Percentiles rank a stretch among this genome's conserved stretches.
Evolutionary conservation across 1,284 basidiomycete genomes (phyloP).

Genomic region (Irpex rosettiformis): DNA sequence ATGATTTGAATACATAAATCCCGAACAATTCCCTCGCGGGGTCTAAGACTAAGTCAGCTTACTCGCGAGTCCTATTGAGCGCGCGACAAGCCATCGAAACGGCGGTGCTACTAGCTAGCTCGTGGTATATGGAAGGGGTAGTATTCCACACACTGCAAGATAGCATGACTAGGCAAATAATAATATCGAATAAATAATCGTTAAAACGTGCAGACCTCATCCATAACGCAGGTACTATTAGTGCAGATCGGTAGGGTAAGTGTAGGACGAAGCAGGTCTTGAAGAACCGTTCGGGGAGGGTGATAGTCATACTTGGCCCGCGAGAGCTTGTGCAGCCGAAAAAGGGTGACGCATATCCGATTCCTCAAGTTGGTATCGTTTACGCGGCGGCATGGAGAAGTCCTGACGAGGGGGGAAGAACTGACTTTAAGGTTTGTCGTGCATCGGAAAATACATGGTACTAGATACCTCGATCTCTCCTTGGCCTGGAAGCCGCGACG

Average conservation of each 20-base stretch:
- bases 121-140: not conserved
- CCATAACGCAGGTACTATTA: not conserved
- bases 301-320: not conserved
- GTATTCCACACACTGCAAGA: not conserved
- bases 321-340: slow-evolving; percentile 8
- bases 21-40: not conserved
- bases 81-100: not conserved
- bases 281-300: not conserved
- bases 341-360: slow-evolving; percentile 21
- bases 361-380: slow-evolving; percentile 28
- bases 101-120: not conserved
- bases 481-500: slow-evolving; percentile 8
- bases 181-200: not conserved
- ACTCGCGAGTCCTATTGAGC: not conserved
- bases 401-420: slow-evolving; percentile 19
- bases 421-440: slow-evolving; percentile 15
- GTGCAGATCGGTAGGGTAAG: not conserved
- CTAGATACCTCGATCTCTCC: slow-evolving; percentile 18
- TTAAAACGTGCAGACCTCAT: not conserved
- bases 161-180: not conserved
- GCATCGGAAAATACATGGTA: slow-evolving; percentile 10
- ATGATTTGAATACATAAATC: not conserved
- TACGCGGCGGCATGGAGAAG: slow-evolving; percentile 25
- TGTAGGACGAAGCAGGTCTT: not conserved
- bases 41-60: not conserved